A percentile compares a stretch with the other conserved stretches of the same genome.
phyloP scores from a whole-genome alignment of 2,329 filamentous ascomycete genomes.

The Alternaria triticimaculans region DNA sequence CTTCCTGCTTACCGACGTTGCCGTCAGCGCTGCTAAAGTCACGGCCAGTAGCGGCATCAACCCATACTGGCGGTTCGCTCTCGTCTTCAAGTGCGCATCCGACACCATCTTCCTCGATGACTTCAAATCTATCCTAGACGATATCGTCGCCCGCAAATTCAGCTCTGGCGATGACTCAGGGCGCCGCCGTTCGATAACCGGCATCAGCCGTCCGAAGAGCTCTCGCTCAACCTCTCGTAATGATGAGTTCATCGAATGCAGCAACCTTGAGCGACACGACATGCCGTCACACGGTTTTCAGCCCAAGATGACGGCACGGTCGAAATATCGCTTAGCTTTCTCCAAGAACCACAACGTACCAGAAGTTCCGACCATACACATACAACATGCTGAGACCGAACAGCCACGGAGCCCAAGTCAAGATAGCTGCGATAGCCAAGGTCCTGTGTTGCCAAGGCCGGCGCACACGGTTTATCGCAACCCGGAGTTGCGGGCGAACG shows the following conservation, averaged over 20 bases:
- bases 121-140: conserved; percentile 46
- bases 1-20: conserved; percentile 41
- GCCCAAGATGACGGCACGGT: conserved; percentile 7
- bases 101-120: conserved; percentile 48
- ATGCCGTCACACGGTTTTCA: background rate
- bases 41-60: conserved; percentile 41
- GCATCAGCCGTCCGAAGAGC: conserved; percentile 13
- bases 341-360: conserved; percentile 3
- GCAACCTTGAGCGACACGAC: conserved; percentile 9
- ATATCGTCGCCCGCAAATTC: conserved; percentile 37
- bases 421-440: conserved; percentile 28
- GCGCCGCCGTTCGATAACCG: conserved; percentile 18
- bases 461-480: conserved; percentile 23
- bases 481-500: conserved; percentile 9
- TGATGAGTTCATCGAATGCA: conserved; percentile 29
- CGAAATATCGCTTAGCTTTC: conserved; percentile 25
- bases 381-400: conserved; percentile 31
- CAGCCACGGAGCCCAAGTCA: conserved; percentile 28
- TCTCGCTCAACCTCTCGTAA: conserved; percentile 23
- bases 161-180: conserved; percentile 24
- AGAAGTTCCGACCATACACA: conserved; percentile 29
- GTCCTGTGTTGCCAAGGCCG: conserved; percentile 24
- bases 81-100: conserved; percentile 47
- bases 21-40: conserved; percentile 36
- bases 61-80: conserved; percentile 45